Evolutionary conservation across 768 basidiomycete species (phyloP), one percentile per base, ranked within the genome.

Genomic region (Macrocybe gigantea): DNA sequence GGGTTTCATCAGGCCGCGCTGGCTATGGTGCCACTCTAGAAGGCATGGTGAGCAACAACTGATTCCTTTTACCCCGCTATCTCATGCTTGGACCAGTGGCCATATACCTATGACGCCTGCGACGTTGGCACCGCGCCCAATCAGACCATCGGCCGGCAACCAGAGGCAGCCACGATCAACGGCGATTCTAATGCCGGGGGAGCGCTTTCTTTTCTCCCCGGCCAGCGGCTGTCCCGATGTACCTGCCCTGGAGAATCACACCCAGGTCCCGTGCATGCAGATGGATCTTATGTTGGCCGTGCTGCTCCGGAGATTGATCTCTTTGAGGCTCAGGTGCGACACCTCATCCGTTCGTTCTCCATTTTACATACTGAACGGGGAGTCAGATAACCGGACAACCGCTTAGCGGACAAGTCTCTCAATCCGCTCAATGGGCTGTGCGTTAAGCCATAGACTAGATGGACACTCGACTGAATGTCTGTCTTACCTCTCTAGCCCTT

Each of bases 51-150:
- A 41, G 66, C 33, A 14, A 29, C 5, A 45, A 9, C n/a, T 22
- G 44, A 5, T 13, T 13, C 14, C 34, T 13, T 30, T 46, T 14
- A 12, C 22, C 13, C 12, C 32, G 39, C 30, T 35, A 41, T 31
- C 41, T 52, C 40, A 48, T 11, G 47, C 45, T 46, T 44, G 49
- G 44, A 30, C 9, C 44, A 84, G 83, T 87, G 85, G 88, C 88
- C 88, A 0, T 90, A 89, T 64, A 82, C 82, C 2, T 90, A 90
- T 53, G 86, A 90, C 55, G 68, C 76, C 8, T 96, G 95, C 56
- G 94, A 98, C 61, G 80, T 94, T n/a, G 95, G 95, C n/a, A 93
- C 93, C 1, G 73, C 79, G 12, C 64, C 77, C 6, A 98, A 97
- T 63, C 94, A 97, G 64, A 85, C 90, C 1, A 41, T 80, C 38